Evolutionary conservation across 2,329 filamentous ascomycete genomes (phyloP), one percentile per base, ranked within the genome.

Genomic region (Trichophyton schoenleinii): DNA sequence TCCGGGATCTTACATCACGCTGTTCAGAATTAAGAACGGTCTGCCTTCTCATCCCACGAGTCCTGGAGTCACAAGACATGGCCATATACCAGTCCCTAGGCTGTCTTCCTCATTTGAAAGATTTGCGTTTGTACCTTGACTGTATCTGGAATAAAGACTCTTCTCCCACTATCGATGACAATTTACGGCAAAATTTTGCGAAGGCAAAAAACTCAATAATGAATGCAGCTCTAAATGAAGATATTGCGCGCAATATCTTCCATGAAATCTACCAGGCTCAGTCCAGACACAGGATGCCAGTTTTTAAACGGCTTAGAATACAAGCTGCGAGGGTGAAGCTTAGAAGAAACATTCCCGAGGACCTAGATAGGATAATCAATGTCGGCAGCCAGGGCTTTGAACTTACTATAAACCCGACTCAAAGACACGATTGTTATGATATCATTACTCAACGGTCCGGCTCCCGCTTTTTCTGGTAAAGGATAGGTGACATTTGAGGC

Each of bases 201-300:
- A 8, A 18, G 20, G 46, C 48, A 59, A 34, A 41, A 25, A 28
- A 59, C 7, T n/a, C 11, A 41, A 3, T 59, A 15, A 46, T 11
- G 22, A 48, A 59, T 41, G 20, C 20, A 25, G 20, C 57, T 11
- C 28, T 59, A 6, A 41, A 59, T 34, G 57, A 48, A 1, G 13
- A 20, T 6, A 22, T 59, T 18, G 57, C 57, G 49, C 57, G 57
- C 22, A 3, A 41, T 59, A 59, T 59, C 25, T 59, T 46, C 25
- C 57, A 59, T 15, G 41, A 59, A 31, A 25, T 59, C 7, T 46
- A 38, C 44, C 44, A 18, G 25, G 38, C 57, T 18, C 57, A 59
- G 48, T 25, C 38, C 11, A 48, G 13, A n/a, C 31, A n/a, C 25
- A 41, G 57, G 15, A 20, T 11, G 41, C 25, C 38, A 11, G n/a